Evolutionary conservation across 768 basidiomycete species (phyloP), one percentile per base, ranked within the genome.

Genomic region (Amyloporia xantha): DNA sequence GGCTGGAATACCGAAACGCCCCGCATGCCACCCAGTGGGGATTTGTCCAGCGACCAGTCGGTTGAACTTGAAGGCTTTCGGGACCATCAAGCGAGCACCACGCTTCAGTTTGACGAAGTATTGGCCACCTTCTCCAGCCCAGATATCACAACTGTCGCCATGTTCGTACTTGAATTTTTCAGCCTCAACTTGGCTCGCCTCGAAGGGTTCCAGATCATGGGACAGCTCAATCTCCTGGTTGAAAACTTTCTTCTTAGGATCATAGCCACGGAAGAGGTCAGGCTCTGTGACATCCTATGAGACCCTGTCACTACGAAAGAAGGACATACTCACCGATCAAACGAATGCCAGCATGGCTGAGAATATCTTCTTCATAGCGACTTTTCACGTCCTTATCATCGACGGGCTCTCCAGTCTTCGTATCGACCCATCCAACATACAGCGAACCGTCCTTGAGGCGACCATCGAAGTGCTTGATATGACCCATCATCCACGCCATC

Each of bases 401-500:
- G 28, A 99, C 86, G 5, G 96, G 92, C 54, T 98, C 94, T 38
- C 73, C 79, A 12, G 86, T 81, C 75, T 96, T 95, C 62, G 84
- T 82, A 61, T 98, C 95, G 42, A 97, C 93, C 96, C 96, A 99
- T 27, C 96, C 96, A 57, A 99, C 95, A 61, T 97, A 87, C 26
- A 95, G 75, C 26, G 88, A 80, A 38, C 91, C 92, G 57, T 88
- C 82, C 71, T 95, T 93, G 57, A 98, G 78, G 50, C 92, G 92
- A 15, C 96, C 96, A 57, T 99, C 91, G 68, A 97, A 95, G 73
- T 99, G 93, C 68, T 94, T 96, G 79, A 98, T 96, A 70, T 80
- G 82, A 36, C 96, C 95, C 91, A 94, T 98, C 68, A 98, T 84
- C 94, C 95, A 99, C 2, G 95, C 94, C 89, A 99, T 95, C 72